Evolutionary conservation across 495 filamentous ascomycete genomes (phyloP), one percentile per base, ranked within the genome.

Genomic region (Staphylotrichum longicolle): DNA sequence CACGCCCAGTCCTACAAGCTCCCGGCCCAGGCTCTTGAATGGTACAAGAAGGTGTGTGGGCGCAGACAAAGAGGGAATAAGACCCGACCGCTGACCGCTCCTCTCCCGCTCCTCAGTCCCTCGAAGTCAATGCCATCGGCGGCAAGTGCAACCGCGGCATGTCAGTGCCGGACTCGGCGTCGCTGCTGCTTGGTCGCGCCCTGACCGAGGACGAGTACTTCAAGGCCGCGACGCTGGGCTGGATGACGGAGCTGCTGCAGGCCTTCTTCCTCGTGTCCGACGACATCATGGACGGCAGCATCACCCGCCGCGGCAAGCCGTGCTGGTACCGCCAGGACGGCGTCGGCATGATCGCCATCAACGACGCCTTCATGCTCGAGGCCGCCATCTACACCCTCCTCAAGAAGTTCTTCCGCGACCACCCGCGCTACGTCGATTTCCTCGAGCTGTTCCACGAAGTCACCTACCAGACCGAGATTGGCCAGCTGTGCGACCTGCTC

Each of bases 61-160:
- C 37, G 20, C 20, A 27, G 1, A 27, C 20, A 27, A 27, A 27
- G 20, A 27, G 20, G 20, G 1, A 27, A 27, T 27, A 27, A 27
- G 20, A 27, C 20, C 20, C 20, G 20, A 27, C 20, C 37, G 45
- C 49, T 66, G 47, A 66, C 47, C 58, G 41, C 15, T 34, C 55
- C 62, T 34, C 20, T 55, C 39, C 57, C 63, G 49, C 63, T 7
- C 57, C 57, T 15, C 71, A 96, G 91, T 84, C 80, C 52, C 82
- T 98, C 63, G 80, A 89, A 65, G 83, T 86, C 81, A 98, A 98
- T 75, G 83, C 89, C 14, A 77, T 93, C 52, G 95, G 95, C 68
- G 94, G 94, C 69, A 98, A 98, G 84, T 93, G 91, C 80, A 98
- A 98, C 80, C 91, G 94, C 66, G 94, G 95, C 75, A 94, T 98